These are phyloP conservation scores for Punica granatum DNA, from an alignment of 345 rosid species.

Conservation along the genomic window DNA sequence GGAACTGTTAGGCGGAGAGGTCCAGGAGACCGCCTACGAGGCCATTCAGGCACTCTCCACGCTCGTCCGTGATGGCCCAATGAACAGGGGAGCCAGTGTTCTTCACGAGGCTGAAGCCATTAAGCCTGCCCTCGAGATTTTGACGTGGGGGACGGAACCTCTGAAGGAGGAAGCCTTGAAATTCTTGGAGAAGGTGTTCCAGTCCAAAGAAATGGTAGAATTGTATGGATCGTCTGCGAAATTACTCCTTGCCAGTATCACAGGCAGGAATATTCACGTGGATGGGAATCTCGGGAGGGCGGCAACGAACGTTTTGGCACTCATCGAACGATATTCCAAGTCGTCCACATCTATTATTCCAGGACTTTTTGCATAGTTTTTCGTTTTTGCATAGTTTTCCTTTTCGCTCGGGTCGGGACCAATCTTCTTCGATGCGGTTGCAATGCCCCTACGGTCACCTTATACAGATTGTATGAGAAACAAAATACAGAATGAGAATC, in stretches of 20 bases:
- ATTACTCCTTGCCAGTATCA: constrained; percentile 28
- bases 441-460: too few species aligned
- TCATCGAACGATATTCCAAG: constrained; percentile 46
- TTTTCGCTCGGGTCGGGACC: too few species aligned
- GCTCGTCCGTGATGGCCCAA: constrained; percentile 29
- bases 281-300: constrained; percentile 32
- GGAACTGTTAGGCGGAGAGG: constrained; percentile 25
- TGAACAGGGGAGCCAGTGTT: constrained; percentile 29
- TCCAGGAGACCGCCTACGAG: constrained; percentile 42
- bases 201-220: constrained; percentile 44
- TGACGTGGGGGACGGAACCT: constrained; percentile 51
- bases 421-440: too few species aligned
- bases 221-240: constrained; percentile 37
- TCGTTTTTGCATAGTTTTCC: too few species aligned
- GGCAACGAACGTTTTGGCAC: constrained; percentile 35
- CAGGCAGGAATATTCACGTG: constrained; percentile 29
- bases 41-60: constrained; percentile 57
- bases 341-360: constrained; percentile 45
- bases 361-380: constrained; percentile 27
- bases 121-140: constrained; percentile 29
- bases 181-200: constrained; percentile 45
- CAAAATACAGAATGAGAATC: too few species aligned
- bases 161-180: constrained; percentile 44
- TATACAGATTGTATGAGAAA: too few species aligned
- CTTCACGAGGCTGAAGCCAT: constrained; percentile 48